Evolutionary conservation across 306 rosid genomes (phyloP), one percentile per base, ranked within the genome.

Genomic region (Cicer pinnatifidum): DNA sequence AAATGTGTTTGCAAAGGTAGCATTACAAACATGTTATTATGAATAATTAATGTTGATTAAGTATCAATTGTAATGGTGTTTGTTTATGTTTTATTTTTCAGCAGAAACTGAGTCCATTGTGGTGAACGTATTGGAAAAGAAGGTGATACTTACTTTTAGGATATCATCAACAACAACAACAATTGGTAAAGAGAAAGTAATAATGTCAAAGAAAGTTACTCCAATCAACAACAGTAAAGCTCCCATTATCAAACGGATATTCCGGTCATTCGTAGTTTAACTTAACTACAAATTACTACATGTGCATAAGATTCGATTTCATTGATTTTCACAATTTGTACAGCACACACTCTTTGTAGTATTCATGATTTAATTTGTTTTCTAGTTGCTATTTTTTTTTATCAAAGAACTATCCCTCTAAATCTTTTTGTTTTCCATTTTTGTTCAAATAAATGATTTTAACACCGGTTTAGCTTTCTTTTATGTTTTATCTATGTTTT

Each of bases 61-160:
- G 33, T 23, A 23, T 23, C 33, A 23, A 4, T 28, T 15, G 38
- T 20, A 9, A 16, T 53, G 60, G 58, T 52, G 11, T 52, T 41
- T 41, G 2, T 41, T 41, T 41, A 1, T 11, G 6, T 50, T 76
- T 54, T 4, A 83, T 67, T 70, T 7, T 72, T 65, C 84, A 84
- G 86, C 87, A 86, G 93, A 88, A 78, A 87, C 86, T 17, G 96
- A 89, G 72, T 93, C 97, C 1, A 77, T 93, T 76, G 86, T 67
- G 80, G 97, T 93, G 78, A 82, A 82, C 61, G 87, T 85, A 20
- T 47, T 85, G 83, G 93, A 93, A 67, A 93, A 90, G 85, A 88
- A 82, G 82, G 97, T 93, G 75, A 85, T 83, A 7, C 84, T 93
- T 40, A 84, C 91, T 19, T 85, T 88, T 67, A 88, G 84, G 78